Conservation (phyloP, 768 basidiomycete species). For the Rubroboletus pulcherrimus region DNA sequence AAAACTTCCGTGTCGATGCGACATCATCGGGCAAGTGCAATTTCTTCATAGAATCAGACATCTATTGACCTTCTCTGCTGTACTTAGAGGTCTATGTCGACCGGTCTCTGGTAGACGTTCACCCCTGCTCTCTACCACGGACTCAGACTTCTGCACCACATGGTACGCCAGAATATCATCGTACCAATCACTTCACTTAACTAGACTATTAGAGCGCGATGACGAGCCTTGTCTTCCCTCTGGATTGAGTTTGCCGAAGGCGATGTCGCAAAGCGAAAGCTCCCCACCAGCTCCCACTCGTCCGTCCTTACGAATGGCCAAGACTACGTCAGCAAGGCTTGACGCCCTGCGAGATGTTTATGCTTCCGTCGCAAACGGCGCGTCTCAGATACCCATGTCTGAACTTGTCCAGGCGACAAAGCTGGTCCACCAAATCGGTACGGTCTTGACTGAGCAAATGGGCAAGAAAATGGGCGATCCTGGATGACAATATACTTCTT, state of each 20-base stretch:
- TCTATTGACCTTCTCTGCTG: background rate
- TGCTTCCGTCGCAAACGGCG: conserved; percentile 38
- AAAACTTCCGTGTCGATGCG: conserved; percentile 19
- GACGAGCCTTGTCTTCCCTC: background rate
- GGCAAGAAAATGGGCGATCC: conserved; percentile 31
- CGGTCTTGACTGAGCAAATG: conserved; percentile 45
- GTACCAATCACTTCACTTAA: background rate
- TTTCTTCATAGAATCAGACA: background rate
- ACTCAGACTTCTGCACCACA: background rate
- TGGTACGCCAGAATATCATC: conserved; percentile 5
- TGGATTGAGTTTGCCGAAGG: background rate
- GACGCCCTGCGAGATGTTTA: conserved; percentile 43
- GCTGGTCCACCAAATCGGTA: conserved; percentile 45
- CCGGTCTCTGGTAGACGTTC: conserved; percentile 13
- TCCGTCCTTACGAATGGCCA: conserved; percentile 34
- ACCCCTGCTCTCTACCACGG: conserved; percentile 7
- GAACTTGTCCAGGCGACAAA: conserved; percentile 46
- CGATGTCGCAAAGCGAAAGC: conserved; percentile 7
- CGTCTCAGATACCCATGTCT: conserved; percentile 46
- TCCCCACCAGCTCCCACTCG: conserved; percentile 4
- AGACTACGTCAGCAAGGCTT: conserved; percentile 41
- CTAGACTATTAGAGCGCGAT: background rate
- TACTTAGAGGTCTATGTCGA: conserved; percentile 23
- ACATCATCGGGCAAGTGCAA: conserved; percentile 21
- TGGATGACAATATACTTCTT: conserved; percentile 2